Conservation (phyloP, 75 land plant genomes). For the Selaginella moellendorffii region DNA sequence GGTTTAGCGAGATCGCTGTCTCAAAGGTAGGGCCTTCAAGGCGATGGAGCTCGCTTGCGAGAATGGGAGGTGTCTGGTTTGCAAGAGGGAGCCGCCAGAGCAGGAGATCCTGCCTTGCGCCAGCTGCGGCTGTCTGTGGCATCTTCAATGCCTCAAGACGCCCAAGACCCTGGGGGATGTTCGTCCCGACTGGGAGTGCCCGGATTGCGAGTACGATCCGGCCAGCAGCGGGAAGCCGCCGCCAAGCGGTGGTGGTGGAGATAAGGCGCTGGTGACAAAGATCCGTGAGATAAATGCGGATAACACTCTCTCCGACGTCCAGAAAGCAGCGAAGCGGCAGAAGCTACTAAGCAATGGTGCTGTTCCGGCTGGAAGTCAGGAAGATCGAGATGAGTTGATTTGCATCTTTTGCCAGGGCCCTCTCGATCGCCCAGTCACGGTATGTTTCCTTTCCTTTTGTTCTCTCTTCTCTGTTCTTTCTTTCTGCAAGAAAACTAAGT, state of each 20-base stretch:
- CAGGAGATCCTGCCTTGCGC: constrained; percentile 38
- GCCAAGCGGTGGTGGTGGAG: constrained; percentile 8
- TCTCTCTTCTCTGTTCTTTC: constrained; percentile 8
- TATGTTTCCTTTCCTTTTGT: constrained; percentile 11
- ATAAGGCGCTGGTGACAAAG: constrained; percentile 25
- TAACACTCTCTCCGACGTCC: constrained; percentile 34
- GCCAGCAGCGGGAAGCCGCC: constrained; percentile 55
- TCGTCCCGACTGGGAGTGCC: constrained; percentile 47
- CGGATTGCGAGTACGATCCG: constrained; percentile 35
- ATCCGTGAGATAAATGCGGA: constrained; percentile 69
- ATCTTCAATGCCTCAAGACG: constrained; percentile 42
- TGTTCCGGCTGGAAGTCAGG: neutral
- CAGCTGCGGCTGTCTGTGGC: constrained; percentile 73
- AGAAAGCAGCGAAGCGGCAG: constrained; percentile 72
- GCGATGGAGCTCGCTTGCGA: constrained; percentile 64
- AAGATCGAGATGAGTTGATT: constrained; percentile 39
- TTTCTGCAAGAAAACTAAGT: neutral
- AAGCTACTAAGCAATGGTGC: constrained; percentile 28
- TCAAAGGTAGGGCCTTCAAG: too few species aligned
- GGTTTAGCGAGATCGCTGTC: too few species aligned
- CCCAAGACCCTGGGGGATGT: constrained; percentile 39
- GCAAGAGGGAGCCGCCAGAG: constrained; percentile 44
- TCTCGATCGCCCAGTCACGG: constrained; percentile 67
- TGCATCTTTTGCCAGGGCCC: constrained; percentile 59
- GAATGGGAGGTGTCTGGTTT: constrained; percentile 55